phyloP scores from a whole-genome alignment of 164 flowering plant genomes.

The Sedum album region DNA sequence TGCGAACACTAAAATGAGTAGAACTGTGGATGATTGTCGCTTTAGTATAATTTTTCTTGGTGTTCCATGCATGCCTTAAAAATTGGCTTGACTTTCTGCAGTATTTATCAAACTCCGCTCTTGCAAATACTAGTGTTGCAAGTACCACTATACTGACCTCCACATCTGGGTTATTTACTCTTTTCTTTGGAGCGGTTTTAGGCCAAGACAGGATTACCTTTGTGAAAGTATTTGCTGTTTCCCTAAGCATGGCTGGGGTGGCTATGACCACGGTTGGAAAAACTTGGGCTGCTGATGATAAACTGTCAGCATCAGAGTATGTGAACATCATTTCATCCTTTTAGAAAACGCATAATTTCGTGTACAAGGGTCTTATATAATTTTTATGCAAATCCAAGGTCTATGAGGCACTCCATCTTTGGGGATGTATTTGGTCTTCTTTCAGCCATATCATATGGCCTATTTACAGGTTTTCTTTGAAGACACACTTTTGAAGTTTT shows the following conservation, averaged over 20 bases:
- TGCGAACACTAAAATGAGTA: neutral
- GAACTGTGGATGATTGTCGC: neutral
- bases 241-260: conserved; percentile 56
- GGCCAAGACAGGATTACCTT: conserved; percentile 40
- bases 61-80: neutral
- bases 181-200: conserved; percentile 49
- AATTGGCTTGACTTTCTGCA: conserved; percentile 19
- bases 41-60: neutral
- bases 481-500: neutral
- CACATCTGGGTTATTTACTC: conserved; percentile 59
- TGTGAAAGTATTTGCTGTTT: conserved; percentile 42
- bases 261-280: conserved; percentile 52
- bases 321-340: conserved; percentile 1
- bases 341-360: neutral
- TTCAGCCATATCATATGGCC: conserved; percentile 40
- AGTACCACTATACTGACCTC: conserved; percentile 55
- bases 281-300: conserved; percentile 52
- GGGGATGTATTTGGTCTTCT: conserved; percentile 53
- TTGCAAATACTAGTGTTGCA: conserved; percentile 59
- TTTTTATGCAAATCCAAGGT: conserved; percentile 19
- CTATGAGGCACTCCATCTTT: conserved; percentile 28
- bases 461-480: conserved; percentile 37
- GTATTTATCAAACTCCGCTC: conserved; percentile 50
- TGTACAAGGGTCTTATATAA: neutral
- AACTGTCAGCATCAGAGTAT: conserved; percentile 29